Evolutionary conservation across 768 basidiomycete species (phyloP).

Genomic region (Chalciporus piperatus): DNA sequence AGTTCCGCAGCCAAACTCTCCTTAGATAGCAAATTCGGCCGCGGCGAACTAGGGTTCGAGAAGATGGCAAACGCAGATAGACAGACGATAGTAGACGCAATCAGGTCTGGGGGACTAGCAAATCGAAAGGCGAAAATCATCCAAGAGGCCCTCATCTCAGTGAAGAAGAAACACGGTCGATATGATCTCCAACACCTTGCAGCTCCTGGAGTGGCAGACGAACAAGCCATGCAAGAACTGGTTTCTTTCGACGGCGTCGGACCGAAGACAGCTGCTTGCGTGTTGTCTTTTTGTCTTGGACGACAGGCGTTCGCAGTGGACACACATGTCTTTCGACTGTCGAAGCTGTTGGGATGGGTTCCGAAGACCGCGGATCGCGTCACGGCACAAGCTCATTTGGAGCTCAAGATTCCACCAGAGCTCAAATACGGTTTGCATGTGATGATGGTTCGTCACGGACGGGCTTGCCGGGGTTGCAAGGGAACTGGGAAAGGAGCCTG

Average conservation of each 20-base stretch:
- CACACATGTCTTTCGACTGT: conserved; percentile 58
- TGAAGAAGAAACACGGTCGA: conserved; percentile 45
- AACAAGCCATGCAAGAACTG: conserved; percentile 54
- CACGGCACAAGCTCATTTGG: conserved; percentile 55
- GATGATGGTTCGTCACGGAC: conserved; percentile 56
- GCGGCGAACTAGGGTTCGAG: conserved; percentile 42
- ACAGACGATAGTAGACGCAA: conserved; percentile 44
- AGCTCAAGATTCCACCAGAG: conserved; percentile 46
- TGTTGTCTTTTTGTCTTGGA: conserved; percentile 57
- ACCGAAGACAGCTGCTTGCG: conserved; percentile 63
- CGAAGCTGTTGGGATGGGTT: conserved; percentile 44
- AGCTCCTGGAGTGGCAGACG: conserved; percentile 34
- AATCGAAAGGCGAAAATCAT: conserved; percentile 59
- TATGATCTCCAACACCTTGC: conserved; percentile 60
- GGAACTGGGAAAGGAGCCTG: conserved; percentile 32
- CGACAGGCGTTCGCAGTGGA: conserved; percentile 64
- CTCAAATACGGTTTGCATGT: conserved; percentile 59
- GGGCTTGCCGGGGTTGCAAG: conserved; percentile 53
- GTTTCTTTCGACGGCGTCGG: conserved; percentile 58
- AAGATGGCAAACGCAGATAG: conserved; percentile 45
- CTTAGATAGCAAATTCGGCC: conserved; percentile 48
- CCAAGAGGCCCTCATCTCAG: conserved; percentile 42
- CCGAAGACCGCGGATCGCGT: conserved; percentile 45
- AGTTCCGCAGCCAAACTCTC: conserved; percentile 47
- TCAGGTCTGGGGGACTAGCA: conserved; percentile 54